Base-by-base conservation (phyloP, 2,329 filamentous ascomycete species). In the Aspergillus luchuensis region DNA sequence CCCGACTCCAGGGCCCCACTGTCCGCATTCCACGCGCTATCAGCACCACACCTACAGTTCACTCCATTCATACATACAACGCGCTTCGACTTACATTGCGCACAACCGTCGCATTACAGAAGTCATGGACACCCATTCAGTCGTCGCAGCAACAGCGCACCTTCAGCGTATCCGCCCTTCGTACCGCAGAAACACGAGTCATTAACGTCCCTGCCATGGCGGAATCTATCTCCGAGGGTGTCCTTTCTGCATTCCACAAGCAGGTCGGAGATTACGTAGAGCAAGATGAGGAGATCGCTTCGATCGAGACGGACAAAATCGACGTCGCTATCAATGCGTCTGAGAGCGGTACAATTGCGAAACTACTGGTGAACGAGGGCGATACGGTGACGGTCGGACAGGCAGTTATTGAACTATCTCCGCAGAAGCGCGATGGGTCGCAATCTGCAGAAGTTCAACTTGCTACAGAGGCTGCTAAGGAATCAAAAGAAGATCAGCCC, bases 301-400 rank as follows among this genome's bases (percentile, higher is more conserved):
- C 94, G 50, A 99, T 99, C 73, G 95, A 99, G 81, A 99, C 95
- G 10, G 95, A 99, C 85, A 99, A 99, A 92, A 98, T 98, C 74
- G 95, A 98, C 77, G 92, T 98, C 49, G 89, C 94, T 23, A 92
- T 99, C 73, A 98, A 97, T 78, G 93, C 95, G 15, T 91, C 95
- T 6, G 89, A 94, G 70, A 87, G 94, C 45, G 95, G 95, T 67
- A 90, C 87, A 28, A 91, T 99, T 79, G 96, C 91, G 78, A 92
- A 98, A 78, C 87, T 97, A 59, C 84, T 98, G 36, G 94, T 89
- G 65, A 91, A 87, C 64, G 95, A 98, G 78, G 95, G 97, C 74
- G 94, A 97, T 74, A 98, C 93, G 19, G 95, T 99, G 41, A 90
- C 87, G 8, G 95, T 98, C 59, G 95, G 94, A 52, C 95, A 98